Evolutionary conservation across 495 filamentous ascomycete species (phyloP).

Genomic region (Cudoniella acicularis): DNA sequence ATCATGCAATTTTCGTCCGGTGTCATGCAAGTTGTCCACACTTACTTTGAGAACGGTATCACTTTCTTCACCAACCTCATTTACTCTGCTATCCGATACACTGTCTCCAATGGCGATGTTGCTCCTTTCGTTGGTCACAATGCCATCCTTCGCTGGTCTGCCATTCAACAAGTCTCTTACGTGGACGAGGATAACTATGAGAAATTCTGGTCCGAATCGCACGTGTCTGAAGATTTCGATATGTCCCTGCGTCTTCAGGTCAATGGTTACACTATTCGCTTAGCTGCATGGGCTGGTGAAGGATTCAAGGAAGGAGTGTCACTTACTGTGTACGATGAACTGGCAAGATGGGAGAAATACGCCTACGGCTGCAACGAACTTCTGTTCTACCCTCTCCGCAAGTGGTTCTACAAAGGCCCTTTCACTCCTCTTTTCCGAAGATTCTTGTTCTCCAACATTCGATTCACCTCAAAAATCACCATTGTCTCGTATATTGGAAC

Average conservation of each 20-base stretch:
- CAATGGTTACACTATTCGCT: constrained; percentile 57
- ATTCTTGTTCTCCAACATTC: constrained; percentile 70
- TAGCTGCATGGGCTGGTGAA: constrained; percentile 58
- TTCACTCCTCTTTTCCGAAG: constrained; percentile 71
- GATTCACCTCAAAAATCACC: constrained; percentile 73
- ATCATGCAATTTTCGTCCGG: constrained; percentile 67
- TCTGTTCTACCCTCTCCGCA: constrained; percentile 68
- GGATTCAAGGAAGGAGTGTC: constrained; percentile 75
- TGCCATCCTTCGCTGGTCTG: constrained; percentile 65
- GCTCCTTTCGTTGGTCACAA: constrained; percentile 69
- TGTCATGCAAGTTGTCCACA: constrained; percentile 64
- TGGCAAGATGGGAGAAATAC: constrained; percentile 74
- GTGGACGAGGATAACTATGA: constrained; percentile 45
- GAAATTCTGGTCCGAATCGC: constrained; percentile 70
- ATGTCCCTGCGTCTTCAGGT: constrained; percentile 68
- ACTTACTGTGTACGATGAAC: constrained; percentile 71
- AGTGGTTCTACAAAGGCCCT: constrained; percentile 60
- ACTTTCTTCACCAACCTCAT: constrained; percentile 74
- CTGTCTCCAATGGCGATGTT: constrained; percentile 64
- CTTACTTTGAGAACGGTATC: constrained; percentile 60
- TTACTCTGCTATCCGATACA: constrained; percentile 64
- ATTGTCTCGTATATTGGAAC: constrained; percentile 84
- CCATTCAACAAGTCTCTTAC: constrained; percentile 65
- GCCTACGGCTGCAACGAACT: constrained; percentile 72
- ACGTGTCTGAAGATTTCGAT: constrained; percentile 74